phyloP scores from a whole-genome alignment of 2,329 filamentous ascomycete species.

The Fusarium liriodendri region DNA sequence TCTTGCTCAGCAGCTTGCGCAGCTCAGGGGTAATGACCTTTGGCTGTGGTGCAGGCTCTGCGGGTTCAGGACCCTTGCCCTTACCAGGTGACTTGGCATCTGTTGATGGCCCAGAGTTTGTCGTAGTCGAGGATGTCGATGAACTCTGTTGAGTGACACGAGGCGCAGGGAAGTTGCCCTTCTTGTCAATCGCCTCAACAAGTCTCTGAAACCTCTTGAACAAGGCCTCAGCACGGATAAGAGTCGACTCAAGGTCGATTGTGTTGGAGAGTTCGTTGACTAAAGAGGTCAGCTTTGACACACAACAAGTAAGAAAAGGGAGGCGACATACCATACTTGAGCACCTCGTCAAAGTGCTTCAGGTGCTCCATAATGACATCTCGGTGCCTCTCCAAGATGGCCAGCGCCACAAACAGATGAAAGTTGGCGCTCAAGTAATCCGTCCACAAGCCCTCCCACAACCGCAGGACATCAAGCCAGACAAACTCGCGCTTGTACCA shows the following conservation, averaged over 20 bases:
- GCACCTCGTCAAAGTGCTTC: constrained; percentile 93
- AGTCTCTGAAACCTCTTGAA: constrained; percentile 90
- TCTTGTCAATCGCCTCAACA: constrained; percentile 93
- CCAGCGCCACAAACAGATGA: constrained; percentile 92
- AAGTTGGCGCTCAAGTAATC: constrained; percentile 91
- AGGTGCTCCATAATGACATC: constrained; percentile 96
- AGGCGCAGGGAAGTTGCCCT: constrained; percentile 80
- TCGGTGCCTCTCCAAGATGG: constrained; percentile 95
- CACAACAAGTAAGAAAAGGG: neutral
- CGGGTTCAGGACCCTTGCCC: constrained; percentile 52
- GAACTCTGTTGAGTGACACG: constrained; percentile 38
- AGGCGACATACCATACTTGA: constrained; percentile 84
- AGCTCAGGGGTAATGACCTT: constrained; percentile 69
- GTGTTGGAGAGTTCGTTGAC: constrained; percentile 95
- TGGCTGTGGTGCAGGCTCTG: constrained; percentile 47
- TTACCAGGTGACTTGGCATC: constrained; percentile 41
- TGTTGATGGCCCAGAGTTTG: constrained; percentile 13
- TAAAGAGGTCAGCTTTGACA: constrained; percentile 50
- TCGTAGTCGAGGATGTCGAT: constrained; percentile 28
- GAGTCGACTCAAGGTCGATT: constrained; percentile 88
- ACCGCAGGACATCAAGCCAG: constrained; percentile 84
- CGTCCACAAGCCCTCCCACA: constrained; percentile 97
- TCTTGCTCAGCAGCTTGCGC: constrained; percentile 62
- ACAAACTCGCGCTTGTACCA: constrained; percentile 99
- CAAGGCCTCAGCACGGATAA: constrained; percentile 88